A percentile compares a stretch with the other conserved stretches of the same genome.
Evolutionary conservation across 2,329 filamentous ascomycete genomes (phyloP).

Genomic region (Fusarium sp.): DNA sequence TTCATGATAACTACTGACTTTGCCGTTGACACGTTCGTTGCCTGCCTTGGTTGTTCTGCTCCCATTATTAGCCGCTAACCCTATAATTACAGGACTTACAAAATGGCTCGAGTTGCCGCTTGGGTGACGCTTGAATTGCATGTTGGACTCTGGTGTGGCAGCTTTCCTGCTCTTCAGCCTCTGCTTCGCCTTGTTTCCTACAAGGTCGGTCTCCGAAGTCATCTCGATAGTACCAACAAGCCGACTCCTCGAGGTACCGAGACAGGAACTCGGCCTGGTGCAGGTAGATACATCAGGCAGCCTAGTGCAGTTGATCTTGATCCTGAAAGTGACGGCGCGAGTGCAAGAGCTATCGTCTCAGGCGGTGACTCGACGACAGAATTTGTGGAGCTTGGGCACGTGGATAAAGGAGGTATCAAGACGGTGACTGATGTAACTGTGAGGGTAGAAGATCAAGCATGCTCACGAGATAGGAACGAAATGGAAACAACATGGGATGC

Average conservation of each 20-base stretch:
- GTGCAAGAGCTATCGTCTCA: not conserved
- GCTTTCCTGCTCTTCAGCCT: not conserved
- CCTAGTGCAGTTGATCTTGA: accelerated
- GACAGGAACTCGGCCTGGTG: not conserved
- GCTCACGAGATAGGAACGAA: not conserved
- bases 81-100: accelerated
- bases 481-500: not conserved
- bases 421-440: not conserved
- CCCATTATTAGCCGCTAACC: not conserved
- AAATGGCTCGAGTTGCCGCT: not conserved
- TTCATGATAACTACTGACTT: not conserved
- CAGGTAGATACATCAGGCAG: not conserved
- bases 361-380: not conserved
- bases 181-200: not conserved
- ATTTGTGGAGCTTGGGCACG: not conserved
- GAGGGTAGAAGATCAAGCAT: not conserved
- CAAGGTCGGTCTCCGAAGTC: not conserved
- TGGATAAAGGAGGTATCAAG: not conserved
- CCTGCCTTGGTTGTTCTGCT: accelerated
- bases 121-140: not conserved
- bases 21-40: not conserved
- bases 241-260: not conserved
- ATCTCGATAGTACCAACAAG: not conserved
- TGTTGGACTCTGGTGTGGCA: not conserved
- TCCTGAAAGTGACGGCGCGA: not conserved